Evolutionary conservation across 2,329 filamentous ascomycete genomes (phyloP).

Genomic region (Epichloe aotearoae): DNA sequence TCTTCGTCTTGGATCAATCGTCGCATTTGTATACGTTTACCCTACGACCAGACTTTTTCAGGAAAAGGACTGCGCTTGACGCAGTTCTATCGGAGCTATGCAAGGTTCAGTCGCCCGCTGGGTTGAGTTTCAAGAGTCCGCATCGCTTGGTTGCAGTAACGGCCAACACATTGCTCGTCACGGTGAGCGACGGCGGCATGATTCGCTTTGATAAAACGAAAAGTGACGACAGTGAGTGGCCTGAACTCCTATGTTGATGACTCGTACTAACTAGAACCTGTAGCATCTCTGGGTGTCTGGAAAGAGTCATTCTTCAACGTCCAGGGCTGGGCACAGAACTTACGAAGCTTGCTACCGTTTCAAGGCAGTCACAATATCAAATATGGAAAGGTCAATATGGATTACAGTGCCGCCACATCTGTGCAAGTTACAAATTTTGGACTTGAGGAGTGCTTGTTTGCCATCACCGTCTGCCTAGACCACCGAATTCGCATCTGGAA

Average conservation of each 20-base stretch:
- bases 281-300: constrained; percentile 34
- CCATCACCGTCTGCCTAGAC: constrained; percentile 77
- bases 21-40: constrained; percentile 73
- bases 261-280: not conserved
- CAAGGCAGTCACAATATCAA: constrained; percentile 50
- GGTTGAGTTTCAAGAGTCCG: constrained; percentile 63
- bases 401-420: constrained; percentile 54
- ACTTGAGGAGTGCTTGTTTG: constrained; percentile 35
- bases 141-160: constrained; percentile 69
- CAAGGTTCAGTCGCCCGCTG: constrained; percentile 59
- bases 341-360: constrained; percentile 54
- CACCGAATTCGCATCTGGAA: constrained; percentile 88
- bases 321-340: constrained; percentile 55
- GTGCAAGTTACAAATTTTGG: constrained; percentile 41
- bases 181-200: constrained; percentile 67
- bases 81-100: constrained; percentile 63
- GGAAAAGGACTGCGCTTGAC: constrained; percentile 54
- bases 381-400: constrained; percentile 51
- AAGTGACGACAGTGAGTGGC: constrained; percentile 30
- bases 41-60: constrained; percentile 73
- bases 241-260: not conserved
- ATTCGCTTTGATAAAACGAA: constrained; percentile 53
- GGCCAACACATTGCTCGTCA: constrained; percentile 62
- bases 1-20: constrained; percentile 68
- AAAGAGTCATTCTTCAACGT: constrained; percentile 62